Percentiles rank a stretch among this genome's conserved stretches.
phyloP scores from a whole-genome alignment of 164 flowering plant species.

The Euptelea pleiosperma region DNA sequence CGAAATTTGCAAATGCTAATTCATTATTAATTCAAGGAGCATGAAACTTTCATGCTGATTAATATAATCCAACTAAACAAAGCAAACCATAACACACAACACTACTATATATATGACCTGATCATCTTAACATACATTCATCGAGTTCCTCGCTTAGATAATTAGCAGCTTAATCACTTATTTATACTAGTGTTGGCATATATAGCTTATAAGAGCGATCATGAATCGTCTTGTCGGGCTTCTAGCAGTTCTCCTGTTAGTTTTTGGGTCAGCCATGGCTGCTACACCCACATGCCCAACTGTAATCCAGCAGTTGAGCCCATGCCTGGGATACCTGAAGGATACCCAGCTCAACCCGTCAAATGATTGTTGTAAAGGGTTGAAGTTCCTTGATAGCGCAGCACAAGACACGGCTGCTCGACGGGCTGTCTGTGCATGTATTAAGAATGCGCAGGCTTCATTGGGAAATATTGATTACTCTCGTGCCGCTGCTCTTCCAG shows the following conservation, averaged over 20 bases:
- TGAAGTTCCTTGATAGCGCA: background rate
- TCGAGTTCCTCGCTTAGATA: too few species aligned
- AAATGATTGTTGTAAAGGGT: slow-evolving; percentile 30
- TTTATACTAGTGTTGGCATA: too few species aligned
- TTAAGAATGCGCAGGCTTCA: slow-evolving; percentile 7
- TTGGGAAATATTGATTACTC: background rate
- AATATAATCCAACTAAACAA: too few species aligned
- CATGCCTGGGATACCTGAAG: slow-evolving; percentile 28
- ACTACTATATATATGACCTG: too few species aligned
- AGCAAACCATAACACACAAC: too few species aligned
- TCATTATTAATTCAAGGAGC: too few species aligned
- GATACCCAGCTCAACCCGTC: slow-evolving; percentile 19
- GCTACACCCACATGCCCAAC: slow-evolving; percentile 7
- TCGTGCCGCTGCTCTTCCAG: slow-evolving; percentile 3
- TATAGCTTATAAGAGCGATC: too few species aligned
- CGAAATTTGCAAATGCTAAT: too few species aligned
- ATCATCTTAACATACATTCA: too few species aligned
- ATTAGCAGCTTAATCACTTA: background rate
- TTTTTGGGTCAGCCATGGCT: slow-evolving; percentile 7
- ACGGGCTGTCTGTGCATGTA: slow-evolving; percentile 27
- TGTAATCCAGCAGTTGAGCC: slow-evolving; percentile 6
- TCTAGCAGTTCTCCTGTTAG: slow-evolving; percentile 7
- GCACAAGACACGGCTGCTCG: slow-evolving; percentile 11
- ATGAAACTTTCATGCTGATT: too few species aligned
- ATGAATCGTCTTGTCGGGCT: slow-evolving; percentile 8